Evolutionary conservation across 2,329 filamentous ascomycete species (phyloP).

Genomic region (Amylocarpus encephaloides): DNA sequence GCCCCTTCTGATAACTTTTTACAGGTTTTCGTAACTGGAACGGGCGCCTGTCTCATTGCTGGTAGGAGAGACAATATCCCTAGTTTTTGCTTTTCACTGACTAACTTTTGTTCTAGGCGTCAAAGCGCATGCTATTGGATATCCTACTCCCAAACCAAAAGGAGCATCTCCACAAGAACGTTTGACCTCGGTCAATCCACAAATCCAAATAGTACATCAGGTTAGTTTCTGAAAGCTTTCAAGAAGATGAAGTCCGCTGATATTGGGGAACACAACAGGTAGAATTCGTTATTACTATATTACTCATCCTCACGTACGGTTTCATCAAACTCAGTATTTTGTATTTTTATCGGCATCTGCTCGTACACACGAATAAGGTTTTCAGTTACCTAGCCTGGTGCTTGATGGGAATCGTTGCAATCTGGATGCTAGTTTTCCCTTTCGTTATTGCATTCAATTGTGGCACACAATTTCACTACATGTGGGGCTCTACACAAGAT

Average conservation of each 20-base stretch:
- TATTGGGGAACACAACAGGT: background rate
- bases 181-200: background rate
- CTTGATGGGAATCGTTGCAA: conserved; percentile 1
- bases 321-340: conserved; percentile 11
- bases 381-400: conserved; percentile 6
- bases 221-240: background rate
- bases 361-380: background rate
- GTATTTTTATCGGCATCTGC: conserved; percentile 5
- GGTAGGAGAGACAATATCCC: background rate
- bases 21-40: conserved; percentile 1
- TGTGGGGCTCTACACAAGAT: background rate
- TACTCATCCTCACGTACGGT: conserved; percentile 3
- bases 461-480: background rate
- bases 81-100: background rate
- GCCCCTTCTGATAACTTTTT: background rate
- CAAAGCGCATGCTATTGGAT: background rate
- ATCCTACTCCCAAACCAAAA: background rate
- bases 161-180: background rate
- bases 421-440: conserved; percentile 6
- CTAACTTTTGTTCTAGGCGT: background rate
- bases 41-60: conserved; percentile 1
- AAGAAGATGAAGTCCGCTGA: background rate
- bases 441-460: conserved; percentile 6
- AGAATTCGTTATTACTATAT: conserved; percentile 1
- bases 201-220: background rate